A percentile compares a stretch with the other conserved stretches of the same genome.
Evolutionary conservation across 139 green algal genomes (phyloP).

Genomic region (Axilococcus clingmanii): DNA sequence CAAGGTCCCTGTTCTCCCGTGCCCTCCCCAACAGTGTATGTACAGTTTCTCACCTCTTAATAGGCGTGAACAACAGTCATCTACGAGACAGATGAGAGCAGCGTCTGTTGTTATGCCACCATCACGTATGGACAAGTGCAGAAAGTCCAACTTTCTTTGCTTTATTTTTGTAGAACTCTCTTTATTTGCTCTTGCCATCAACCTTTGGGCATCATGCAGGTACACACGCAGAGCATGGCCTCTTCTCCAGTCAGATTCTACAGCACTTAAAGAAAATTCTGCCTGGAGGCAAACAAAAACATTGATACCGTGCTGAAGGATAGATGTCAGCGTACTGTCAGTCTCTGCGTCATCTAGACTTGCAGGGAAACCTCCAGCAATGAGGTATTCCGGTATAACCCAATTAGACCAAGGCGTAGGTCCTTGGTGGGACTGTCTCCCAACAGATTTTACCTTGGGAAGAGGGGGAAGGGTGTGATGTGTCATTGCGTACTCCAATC

Average conservation of each 20-base stretch:
- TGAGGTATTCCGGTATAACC: constrained; percentile 16
- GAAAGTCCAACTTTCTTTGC: constrained; percentile 66
- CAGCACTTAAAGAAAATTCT: constrained; percentile 61
- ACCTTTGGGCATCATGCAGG: constrained; percentile 67
- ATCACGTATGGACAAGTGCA: constrained; percentile 72
- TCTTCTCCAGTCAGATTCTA: constrained; percentile 50
- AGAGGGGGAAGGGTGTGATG: too few relatives aligned
- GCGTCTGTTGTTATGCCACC: constrained; percentile 58
- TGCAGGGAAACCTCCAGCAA: constrained; percentile 42
- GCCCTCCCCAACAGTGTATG: constrained; percentile 70
- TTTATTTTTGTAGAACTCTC: constrained; percentile 6
- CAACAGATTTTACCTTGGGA: too few relatives aligned
- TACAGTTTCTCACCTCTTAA: constrained; percentile 53
- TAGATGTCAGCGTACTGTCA: constrained; percentile 46
- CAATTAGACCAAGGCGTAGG: constrained; percentile 32
- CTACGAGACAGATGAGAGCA: constrained; percentile 43
- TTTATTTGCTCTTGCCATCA: constrained; percentile 40
- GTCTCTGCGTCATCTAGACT: constrained; percentile 59
- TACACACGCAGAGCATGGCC: constrained; percentile 63
- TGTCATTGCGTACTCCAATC: too few relatives aligned
- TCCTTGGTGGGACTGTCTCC: too few relatives aligned
- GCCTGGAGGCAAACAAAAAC: constrained; percentile 80
- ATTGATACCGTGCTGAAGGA: constrained; percentile 69
- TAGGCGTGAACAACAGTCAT: constrained; percentile 67
- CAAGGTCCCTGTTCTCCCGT: constrained; percentile 42